Evolutionary conservation across 305 asterid species (phyloP), one percentile per base, ranked within the genome.

Genomic region (Plantago lanceolata): DNA sequence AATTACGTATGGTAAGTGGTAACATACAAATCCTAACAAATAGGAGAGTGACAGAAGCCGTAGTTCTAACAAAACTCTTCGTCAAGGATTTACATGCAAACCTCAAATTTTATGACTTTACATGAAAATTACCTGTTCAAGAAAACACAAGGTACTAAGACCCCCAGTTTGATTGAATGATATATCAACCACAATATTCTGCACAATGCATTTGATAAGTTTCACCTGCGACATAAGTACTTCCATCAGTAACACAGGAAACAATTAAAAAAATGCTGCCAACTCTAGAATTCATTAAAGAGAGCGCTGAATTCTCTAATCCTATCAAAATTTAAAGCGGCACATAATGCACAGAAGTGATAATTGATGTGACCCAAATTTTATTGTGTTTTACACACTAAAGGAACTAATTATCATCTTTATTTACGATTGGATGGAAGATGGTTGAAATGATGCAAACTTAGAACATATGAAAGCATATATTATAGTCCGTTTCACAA

Each of bases 101-200:
- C 14, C 16, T 40, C 47, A 40, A 40, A 15, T 40, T 33, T 58
- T 59, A 57, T 9, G 58, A 55, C n/a, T 47, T 61, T 11, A 47
- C 40, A 28, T 18, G 47, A 59, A 61, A 48, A 15, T 64, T 77
- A 88, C 97, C 96, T 88, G 85, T 84, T 94, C 99, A 48, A 94
- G 96, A 79, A 94, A 94, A 82, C 99, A 85, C 29, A 94, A 68
- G 53, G 96, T 86, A 70, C 84, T 80, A 67, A 94, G 93, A 48
- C 99, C 97, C 16, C 99, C 99, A 52, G 88, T 83, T 81, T 94
- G 99, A 76, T 88, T 94, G 68, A 90, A 75, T 59, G 99, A 90
- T 67, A 94, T 66, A 59, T 94, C 99, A 44, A 94, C 96, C 19
- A 90, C 93, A 59, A 88, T 76, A 78, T 90, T 82, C 72, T 90